Evolutionary conservation across 305 asterid genomes (phyloP).

Genomic region (Fraxinus ornus): DNA sequence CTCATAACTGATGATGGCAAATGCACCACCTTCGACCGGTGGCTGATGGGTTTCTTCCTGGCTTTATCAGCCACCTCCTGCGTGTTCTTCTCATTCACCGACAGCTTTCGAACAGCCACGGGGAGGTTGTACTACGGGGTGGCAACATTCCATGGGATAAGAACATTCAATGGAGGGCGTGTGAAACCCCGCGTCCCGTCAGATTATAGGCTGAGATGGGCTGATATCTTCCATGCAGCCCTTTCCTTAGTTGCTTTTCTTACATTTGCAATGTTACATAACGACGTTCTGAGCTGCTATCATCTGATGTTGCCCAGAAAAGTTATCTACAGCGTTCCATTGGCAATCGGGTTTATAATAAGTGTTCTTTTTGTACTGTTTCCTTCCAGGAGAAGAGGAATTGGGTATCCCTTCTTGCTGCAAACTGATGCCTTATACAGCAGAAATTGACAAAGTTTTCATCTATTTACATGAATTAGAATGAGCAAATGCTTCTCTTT

Average conservation of each 20-base stretch:
- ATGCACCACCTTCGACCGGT: constrained; percentile 42
- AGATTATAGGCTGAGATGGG: constrained; percentile 51
- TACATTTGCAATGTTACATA: constrained; percentile 47
- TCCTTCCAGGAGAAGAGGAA: constrained; percentile 63
- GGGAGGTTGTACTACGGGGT: constrained; percentile 60
- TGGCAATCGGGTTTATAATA: constrained; percentile 45
- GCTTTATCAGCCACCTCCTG: constrained; percentile 42
- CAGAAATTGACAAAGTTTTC: constrained; percentile 19
- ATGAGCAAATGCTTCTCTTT: not conserved
- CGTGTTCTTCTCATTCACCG: constrained; percentile 51
- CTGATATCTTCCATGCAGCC: constrained; percentile 45
- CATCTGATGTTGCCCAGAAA: constrained; percentile 40
- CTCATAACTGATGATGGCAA: constrained; percentile 50
- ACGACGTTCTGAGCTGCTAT: constrained; percentile 55
- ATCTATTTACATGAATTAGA: not conserved
- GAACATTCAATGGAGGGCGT: constrained; percentile 53
- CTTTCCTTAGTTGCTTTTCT: constrained; percentile 55
- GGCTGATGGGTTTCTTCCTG: constrained; percentile 42
- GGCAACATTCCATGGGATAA: constrained; percentile 49
- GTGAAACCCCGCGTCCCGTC: constrained; percentile 32
- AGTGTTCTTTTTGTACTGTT: constrained; percentile 53
- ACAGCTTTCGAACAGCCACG: constrained; percentile 45
- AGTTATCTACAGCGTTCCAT: constrained; percentile 38
- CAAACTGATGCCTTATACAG: constrained; percentile 41
- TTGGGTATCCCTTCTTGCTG: constrained; percentile 62